phyloP scores from a whole-genome alignment of 106 monocot species.

The Dendrobium catenatum region DNA sequence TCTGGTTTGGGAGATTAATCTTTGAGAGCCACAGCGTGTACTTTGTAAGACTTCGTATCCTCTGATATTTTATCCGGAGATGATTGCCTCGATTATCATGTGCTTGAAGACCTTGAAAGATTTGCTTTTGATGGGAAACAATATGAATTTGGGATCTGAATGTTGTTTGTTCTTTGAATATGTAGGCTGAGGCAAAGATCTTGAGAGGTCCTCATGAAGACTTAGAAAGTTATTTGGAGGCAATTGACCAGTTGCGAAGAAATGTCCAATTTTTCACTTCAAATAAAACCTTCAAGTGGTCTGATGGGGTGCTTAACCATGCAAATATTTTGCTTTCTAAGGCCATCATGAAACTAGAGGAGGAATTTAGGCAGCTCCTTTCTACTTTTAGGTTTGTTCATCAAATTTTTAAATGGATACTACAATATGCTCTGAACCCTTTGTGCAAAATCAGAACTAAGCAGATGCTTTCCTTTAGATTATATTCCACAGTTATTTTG shows the following conservation, averaged over 20 bases:
- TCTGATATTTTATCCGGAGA: neutral
- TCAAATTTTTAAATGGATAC: neutral
- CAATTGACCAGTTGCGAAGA: slow-evolving; percentile 54
- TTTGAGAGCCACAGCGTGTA: neutral
- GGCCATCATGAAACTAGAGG: slow-evolving; percentile 58
- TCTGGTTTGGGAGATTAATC: neutral
- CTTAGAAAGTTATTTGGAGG: slow-evolving; percentile 65
- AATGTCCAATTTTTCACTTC: slow-evolving; percentile 48
- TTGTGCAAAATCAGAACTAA: neutral
- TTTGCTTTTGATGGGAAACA: neutral
- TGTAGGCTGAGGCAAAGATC: slow-evolving; percentile 69
- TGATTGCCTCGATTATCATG: neutral
- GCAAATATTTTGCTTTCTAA: slow-evolving; percentile 58
- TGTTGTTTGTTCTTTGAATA: neutral
- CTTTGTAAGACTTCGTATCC: neutral
- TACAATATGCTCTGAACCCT: neutral
- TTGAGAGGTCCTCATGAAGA: slow-evolving; percentile 76
- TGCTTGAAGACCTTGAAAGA: neutral
- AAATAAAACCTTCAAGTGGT: slow-evolving; percentile 50
- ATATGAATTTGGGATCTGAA: neutral
- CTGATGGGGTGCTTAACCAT: slow-evolving; percentile 63
- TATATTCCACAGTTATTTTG: neutral
- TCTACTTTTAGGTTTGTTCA: slow-evolving; percentile 42
- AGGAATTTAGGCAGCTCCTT: slow-evolving; percentile 69
- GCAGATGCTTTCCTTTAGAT: neutral